Evolutionary conservation across 73 alveolate genomes (phyloP).

Genomic region (Tetrahymena thermophila): DNA sequence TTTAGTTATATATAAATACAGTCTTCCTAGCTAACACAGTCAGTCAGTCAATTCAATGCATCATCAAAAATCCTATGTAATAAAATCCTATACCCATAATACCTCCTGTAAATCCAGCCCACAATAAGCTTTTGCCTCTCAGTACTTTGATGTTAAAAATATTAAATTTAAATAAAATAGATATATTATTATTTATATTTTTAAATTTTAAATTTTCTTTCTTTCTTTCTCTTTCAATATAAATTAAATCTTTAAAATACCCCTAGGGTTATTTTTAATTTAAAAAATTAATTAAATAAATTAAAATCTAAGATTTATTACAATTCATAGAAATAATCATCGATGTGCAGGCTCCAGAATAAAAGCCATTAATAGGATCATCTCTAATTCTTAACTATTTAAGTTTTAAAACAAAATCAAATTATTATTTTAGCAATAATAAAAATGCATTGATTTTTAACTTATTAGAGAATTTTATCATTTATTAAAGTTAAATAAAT

Average conservation of each 20-base stretch:
- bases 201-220: neutral
- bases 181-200: neutral
- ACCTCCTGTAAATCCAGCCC: neutral
- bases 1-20: no score
- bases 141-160: neutral
- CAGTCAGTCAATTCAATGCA: neutral
- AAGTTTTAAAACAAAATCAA: no score
- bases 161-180: no score
- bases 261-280: neutral
- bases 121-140: neutral
- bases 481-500: no score
- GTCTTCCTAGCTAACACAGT: no score
- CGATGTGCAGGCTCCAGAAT: slow-evolving; percentile 21
- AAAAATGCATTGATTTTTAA: no score
- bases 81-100: neutral
- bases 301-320: neutral
- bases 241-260: neutral
- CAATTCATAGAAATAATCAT: slow-evolving; percentile 4
- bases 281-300: no score
- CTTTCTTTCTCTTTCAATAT: neutral
- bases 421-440: no score
- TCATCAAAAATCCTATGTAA: neutral
- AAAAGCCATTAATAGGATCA: slow-evolving; percentile 18
- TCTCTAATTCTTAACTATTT: slow-evolving; percentile 8
- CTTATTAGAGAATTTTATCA: no score